A percentile compares a stretch with the other conserved stretches of the same genome.
Conservation (phyloP, 225 moss, liverwort and hornwort species). For the Bryum argenteum region DNA sequence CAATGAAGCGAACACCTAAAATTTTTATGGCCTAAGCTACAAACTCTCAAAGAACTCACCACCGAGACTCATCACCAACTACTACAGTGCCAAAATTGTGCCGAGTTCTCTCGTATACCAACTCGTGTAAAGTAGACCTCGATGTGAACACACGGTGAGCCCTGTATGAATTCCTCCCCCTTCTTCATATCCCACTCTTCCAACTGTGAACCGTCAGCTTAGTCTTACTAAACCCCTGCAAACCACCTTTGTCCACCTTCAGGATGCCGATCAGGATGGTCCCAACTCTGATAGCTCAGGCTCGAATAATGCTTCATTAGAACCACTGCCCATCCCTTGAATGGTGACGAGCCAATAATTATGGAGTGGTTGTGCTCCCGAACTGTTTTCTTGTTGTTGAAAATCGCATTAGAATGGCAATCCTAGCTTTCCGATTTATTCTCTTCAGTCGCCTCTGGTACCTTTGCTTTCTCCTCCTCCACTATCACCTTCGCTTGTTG, state of each 20-base stretch:
- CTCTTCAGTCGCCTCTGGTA: conserved; percentile 24
- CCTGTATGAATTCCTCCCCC: conserved; percentile 27
- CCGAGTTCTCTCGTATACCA: conserved; percentile 31
- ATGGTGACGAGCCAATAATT: no score
- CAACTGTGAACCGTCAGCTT: conserved; percentile 42
- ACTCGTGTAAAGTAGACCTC: conserved; percentile 28
- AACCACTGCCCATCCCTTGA: no score
- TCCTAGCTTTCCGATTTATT: conserved; percentile 26
- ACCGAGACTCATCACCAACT: conserved; percentile 27
- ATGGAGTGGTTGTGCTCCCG: no score
- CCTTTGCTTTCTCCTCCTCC: conserved; percentile 52
- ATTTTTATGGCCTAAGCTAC: conserved; percentile 14
- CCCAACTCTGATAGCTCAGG: no score
- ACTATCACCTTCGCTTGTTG: no score
- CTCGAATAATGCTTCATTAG: no score
- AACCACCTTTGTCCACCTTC: no score
- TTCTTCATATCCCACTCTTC: conserved; percentile 35
- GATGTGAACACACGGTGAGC: conserved; percentile 39
- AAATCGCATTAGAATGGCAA: not conserved
- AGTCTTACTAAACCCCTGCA: conserved; percentile 17
- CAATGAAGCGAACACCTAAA: conserved; percentile 32
- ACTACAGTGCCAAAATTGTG: conserved; percentile 46
- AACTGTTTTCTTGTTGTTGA: no score
- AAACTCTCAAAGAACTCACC: conserved; percentile 6
- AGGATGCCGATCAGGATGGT: no score